Percentiles rank a stretch among this genome's conserved stretches.
Conservation (phyloP, 345 rosid species). For the Eucalyptus sp. region DNA sequence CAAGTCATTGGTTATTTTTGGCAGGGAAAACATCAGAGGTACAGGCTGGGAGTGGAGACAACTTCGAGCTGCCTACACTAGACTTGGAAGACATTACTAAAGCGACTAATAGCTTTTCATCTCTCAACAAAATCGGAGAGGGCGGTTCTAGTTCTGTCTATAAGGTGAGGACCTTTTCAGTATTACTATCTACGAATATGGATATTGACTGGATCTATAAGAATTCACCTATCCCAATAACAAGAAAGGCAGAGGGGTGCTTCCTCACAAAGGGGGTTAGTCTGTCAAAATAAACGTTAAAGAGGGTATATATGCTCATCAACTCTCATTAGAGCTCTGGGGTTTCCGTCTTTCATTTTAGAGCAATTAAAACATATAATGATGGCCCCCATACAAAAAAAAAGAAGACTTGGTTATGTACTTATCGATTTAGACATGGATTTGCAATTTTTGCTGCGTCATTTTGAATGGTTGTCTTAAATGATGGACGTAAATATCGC, state of each 20-base stretch:
- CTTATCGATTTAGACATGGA: neutral
- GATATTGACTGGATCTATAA: neutral
- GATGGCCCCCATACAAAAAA: neutral
- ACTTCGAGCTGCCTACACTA: neutral
- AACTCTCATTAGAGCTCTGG: neutral
- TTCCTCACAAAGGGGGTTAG: neutral
- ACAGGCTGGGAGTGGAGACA: neutral
- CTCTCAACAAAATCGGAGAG: constrained; percentile 10
- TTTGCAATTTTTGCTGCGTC: neutral
- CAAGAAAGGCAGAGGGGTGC: neutral
- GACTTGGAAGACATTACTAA: neutral
- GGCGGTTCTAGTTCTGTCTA: constrained; percentile 35
- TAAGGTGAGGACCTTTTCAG: constrained; percentile 2
- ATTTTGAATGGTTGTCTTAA: neutral
- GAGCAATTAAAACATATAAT: neutral
- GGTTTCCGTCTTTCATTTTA: neutral
- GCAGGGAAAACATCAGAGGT: neutral
- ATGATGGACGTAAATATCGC: neutral
- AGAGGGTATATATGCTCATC: neutral
- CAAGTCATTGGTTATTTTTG: neutral
- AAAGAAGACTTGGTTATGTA: neutral
- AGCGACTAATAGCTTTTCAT: constrained; percentile 16
- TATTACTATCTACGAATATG: neutral
- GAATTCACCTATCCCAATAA: neutral
- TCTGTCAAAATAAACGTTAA: neutral